Percentiles rank a stretch among this genome's conserved stretches.
These are phyloP conservation scores for Diaporthe destruens DNA, from an alignment of 2,329 filamentous ascomycete genomes.

Conservation along the genomic window DNA sequence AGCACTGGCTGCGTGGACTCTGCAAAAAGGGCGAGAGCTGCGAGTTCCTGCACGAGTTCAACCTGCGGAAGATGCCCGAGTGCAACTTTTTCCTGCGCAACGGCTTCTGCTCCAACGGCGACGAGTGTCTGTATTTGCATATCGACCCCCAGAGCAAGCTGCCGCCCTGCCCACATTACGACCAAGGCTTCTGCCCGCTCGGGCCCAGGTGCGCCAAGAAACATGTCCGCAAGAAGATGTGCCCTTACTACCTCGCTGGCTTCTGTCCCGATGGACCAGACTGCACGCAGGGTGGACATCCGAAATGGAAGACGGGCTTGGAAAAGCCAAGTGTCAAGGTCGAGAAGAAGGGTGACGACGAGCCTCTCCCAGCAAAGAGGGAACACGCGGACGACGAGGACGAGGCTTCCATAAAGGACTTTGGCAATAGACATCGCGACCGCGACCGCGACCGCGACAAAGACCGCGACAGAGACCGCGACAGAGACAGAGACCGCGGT, in stretches of 20 bases:
- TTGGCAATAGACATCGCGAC: slow-evolving; percentile 50
- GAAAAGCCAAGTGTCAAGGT: slow-evolving; percentile 81
- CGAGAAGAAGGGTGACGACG: slow-evolving; percentile 71
- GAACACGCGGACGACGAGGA: slow-evolving; percentile 49
- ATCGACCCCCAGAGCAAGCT: slow-evolving; percentile 85
- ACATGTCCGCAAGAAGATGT: slow-evolving; percentile 85
- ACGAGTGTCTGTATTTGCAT: slow-evolving; percentile 95
- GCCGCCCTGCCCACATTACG: slow-evolving; percentile 90
- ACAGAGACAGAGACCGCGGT: slow-evolving; percentile 49
- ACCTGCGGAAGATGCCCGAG: slow-evolving; percentile 97
- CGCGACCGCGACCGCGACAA: not conserved
- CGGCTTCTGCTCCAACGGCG: slow-evolving; percentile 95
- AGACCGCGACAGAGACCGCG: slow-evolving; percentile 41
- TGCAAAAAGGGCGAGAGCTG: slow-evolving; percentile 98
- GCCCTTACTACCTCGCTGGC: slow-evolving; percentile 88
- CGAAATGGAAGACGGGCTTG: slow-evolving; percentile 82
- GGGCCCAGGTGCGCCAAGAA: slow-evolving; percentile 90
- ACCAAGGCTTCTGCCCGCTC: slow-evolving; percentile 92
- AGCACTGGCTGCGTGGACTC: slow-evolving; percentile 96
- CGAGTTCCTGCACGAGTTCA: slow-evolving; percentile 99
- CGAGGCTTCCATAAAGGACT: slow-evolving; percentile 53
- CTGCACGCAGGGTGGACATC: slow-evolving; percentile 86
- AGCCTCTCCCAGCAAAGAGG: slow-evolving; percentile 59
- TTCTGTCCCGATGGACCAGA: slow-evolving; percentile 88
- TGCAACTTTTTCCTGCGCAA: slow-evolving; percentile 96